Conservation (phyloP, 73 alveolate genomes). For the Durusdinium trenchii region DNA sequence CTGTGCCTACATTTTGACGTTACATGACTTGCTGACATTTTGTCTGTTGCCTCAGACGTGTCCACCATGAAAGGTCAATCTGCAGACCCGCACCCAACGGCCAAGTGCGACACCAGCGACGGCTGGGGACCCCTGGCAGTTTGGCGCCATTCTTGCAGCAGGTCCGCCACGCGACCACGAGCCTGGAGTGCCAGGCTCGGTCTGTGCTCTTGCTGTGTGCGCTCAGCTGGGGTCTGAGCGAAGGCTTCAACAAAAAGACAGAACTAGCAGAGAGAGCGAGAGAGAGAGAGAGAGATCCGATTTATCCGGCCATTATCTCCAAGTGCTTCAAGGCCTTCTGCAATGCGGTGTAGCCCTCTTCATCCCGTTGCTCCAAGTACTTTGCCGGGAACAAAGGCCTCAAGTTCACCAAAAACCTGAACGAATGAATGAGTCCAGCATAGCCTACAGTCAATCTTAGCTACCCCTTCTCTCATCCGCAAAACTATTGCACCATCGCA, state of each 20-base stretch:
- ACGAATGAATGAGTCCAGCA: too few relatives aligned
- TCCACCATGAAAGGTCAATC: too few relatives aligned
- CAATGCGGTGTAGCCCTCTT: conserved; percentile 10
- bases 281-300: neutral
- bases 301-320: too few relatives aligned
- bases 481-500: too few relatives aligned
- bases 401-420: too few relatives aligned
- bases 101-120: too few relatives aligned
- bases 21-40: too few relatives aligned
- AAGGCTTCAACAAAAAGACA: neutral
- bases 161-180: conserved; percentile 28
- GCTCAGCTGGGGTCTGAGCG: neutral
- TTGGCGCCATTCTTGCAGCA: neutral
- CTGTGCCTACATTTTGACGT: too few relatives aligned
- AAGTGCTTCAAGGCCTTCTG: neutral
- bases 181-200: conserved; percentile 5
- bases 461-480: too few relatives aligned
- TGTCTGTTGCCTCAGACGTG: too few relatives aligned
- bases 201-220: neutral
- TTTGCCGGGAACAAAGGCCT: conserved; percentile 24
- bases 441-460: too few relatives aligned
- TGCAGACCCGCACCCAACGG: too few relatives aligned
- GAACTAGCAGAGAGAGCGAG: neutral
- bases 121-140: neutral
- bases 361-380: conserved; percentile 18